Evolutionary conservation across 768 basidiomycete genomes (phyloP).

Genomic region (Russula olivacea): DNA sequence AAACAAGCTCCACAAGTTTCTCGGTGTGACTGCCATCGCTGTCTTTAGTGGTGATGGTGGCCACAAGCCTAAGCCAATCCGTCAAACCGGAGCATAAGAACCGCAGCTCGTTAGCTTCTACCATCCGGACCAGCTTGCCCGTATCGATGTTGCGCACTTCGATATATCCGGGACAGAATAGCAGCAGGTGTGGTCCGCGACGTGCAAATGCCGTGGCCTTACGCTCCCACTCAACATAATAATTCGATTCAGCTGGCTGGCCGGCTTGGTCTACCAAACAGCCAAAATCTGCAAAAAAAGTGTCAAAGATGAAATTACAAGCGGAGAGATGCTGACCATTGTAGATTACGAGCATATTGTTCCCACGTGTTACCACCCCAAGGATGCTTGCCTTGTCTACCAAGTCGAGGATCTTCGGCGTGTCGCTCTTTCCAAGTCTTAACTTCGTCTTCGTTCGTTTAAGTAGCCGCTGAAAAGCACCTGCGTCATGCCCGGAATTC

Average conservation of each 20-base stretch:
- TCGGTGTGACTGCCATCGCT: neutral
- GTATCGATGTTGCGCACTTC: neutral
- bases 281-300: neutral
- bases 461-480: neutral
- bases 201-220: neutral
- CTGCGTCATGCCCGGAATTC: neutral
- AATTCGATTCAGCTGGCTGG: neutral
- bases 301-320: neutral
- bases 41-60: neutral
- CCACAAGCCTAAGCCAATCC: neutral
- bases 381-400: neutral
- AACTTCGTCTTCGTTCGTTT: slow-evolving; percentile 22
- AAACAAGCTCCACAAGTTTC: slow-evolving; percentile 48
- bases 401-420: neutral
- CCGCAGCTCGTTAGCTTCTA: neutral
- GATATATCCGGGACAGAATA: neutral
- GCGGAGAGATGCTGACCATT: neutral
- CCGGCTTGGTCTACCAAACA: neutral
- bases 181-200: neutral
- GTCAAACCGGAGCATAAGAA: neutral
- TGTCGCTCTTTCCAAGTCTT: neutral
- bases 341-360: neutral
- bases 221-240: neutral
- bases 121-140: neutral
- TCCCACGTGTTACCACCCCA: neutral